phyloP scores from a whole-genome alignment of 352 stramenopile species.

The Discostella stelligera region DNA sequence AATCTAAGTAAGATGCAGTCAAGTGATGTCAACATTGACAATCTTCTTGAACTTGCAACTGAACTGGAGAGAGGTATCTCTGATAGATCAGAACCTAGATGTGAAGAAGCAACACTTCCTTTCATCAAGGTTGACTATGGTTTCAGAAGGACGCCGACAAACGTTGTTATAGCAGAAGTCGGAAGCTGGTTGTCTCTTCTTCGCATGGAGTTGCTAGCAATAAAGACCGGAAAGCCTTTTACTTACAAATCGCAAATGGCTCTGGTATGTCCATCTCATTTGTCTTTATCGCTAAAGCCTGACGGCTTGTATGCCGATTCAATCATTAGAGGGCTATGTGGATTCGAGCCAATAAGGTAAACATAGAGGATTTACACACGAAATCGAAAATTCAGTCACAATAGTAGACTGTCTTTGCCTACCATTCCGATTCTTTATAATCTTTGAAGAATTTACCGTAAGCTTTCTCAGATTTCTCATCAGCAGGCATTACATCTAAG shows the following conservation, averaged over 20 bases:
- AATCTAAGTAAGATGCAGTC: conserved; percentile 18
- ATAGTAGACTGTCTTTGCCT: not conserved
- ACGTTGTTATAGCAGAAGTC: conserved; percentile 38
- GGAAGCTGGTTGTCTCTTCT: conserved; percentile 27
- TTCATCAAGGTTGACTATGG: conserved; percentile 31
- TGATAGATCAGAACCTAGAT: not conserved
- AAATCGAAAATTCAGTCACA: not conserved
- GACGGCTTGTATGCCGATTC: conserved; percentile 48
- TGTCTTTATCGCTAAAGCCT: conserved; percentile 29
- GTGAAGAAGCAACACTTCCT: conserved; percentile 12
- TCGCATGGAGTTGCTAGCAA: conserved; percentile 45
- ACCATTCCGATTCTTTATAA: conserved; percentile 84
- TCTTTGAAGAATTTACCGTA: conserved; percentile 85
- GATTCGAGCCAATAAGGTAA: conserved; percentile 29
- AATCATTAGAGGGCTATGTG: conserved; percentile 45
- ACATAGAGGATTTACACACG: not conserved
- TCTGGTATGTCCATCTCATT: conserved; percentile 14
- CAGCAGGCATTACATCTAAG: conserved; percentile 30
- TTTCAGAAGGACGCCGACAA: conserved; percentile 19
- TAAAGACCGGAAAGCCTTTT: conserved; percentile 26
- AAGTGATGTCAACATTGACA: conserved; percentile 28
- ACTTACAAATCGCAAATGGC: conserved; percentile 16
- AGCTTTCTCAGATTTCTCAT: conserved; percentile 32
- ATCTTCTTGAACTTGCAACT: conserved; percentile 36
- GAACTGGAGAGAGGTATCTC: conserved; percentile 28